phyloP scores from a whole-genome alignment of 306 rosid genomes.

The Fragaria nilgerrensis region DNA sequence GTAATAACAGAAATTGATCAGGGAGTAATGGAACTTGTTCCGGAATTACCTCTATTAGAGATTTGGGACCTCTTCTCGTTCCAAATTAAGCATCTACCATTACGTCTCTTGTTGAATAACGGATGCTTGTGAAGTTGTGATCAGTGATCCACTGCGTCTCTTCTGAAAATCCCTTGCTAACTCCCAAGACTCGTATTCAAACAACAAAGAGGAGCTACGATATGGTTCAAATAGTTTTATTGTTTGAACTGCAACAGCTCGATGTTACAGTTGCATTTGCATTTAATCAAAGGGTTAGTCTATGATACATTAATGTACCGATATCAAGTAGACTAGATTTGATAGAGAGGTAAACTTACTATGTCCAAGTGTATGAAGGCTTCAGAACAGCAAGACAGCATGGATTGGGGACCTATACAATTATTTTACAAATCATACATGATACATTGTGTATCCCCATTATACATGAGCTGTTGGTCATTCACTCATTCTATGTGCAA shows the following conservation, averaged over 20 bases:
- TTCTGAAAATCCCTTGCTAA: background rate
- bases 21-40: background rate
- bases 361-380: background rate
- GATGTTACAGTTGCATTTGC: background rate
- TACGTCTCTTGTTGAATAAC: background rate
- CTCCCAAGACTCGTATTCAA: background rate
- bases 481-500: background rate
- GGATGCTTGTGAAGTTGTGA: background rate
- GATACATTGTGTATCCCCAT: background rate
- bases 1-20: background rate
- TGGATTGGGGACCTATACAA: background rate
- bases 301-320: too few relatives aligned
- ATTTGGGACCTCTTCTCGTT: background rate
- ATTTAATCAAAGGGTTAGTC: too few relatives aligned
- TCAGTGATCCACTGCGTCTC: background rate
- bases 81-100: background rate
- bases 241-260: background rate
- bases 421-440: background rate
- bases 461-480: background rate
- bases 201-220: background rate
- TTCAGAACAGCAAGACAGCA: background rate
- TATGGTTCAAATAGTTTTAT: background rate
- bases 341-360: background rate
- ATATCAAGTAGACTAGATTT: too few relatives aligned
- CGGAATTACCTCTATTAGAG: background rate